Conservation (phyloP, 2,329 filamentous ascomycete species). For the Fusarium compactum region DNA sequence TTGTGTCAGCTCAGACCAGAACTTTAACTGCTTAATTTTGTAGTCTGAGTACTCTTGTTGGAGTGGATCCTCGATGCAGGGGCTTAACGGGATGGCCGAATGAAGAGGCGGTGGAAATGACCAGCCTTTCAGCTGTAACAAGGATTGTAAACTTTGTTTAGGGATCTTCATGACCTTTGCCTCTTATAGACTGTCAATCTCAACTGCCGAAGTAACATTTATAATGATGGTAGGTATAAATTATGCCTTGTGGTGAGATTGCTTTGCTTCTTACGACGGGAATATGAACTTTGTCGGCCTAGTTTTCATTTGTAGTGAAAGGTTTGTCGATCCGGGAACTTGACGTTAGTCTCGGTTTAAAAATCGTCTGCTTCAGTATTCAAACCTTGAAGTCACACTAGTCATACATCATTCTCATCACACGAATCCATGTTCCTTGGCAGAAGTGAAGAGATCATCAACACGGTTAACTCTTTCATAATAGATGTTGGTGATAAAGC, state of each 20-base stretch:
- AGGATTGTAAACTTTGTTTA: background rate
- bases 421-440: background rate
- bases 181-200: background rate
- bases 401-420: background rate
- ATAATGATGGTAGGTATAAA: background rate
- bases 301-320: background rate
- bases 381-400: background rate
- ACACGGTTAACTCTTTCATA: no score
- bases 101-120: background rate
- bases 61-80: background rate
- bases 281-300: background rate
- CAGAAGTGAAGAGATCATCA: no score
- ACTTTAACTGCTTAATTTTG: background rate
- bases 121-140: background rate
- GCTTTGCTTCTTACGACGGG: background rate
- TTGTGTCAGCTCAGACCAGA: background rate
- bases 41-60: background rate
- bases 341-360: background rate
- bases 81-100: background rate
- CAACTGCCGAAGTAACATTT: background rate
- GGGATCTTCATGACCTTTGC: background rate
- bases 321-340: background rate
- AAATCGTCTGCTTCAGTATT: background rate
- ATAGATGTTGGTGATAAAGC: background rate
- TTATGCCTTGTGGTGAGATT: background rate